Conservation (phyloP, 768 basidiomycete species). For the Boletus sensibilis region DNA sequence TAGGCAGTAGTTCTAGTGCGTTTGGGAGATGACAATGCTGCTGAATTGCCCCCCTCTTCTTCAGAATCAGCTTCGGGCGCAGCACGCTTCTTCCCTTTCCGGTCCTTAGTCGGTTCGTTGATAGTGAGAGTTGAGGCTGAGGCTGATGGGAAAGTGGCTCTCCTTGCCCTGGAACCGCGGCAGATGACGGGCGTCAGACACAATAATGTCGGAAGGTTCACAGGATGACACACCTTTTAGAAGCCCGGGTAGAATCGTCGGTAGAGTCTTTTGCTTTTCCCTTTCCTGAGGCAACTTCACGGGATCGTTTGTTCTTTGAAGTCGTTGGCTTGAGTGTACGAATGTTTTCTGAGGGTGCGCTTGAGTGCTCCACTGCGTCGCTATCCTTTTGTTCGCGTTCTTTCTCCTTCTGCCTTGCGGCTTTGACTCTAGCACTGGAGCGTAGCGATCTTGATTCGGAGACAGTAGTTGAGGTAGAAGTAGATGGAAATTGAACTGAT, state of each 20-base stretch:
- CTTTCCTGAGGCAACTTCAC: conserved; percentile 51
- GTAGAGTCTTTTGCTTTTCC: conserved; percentile 61
- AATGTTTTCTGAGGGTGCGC: conserved; percentile 41
- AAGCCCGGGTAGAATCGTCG: conserved; percentile 51
- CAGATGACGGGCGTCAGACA: conserved; percentile 31
- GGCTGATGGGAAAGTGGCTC: conserved; percentile 45
- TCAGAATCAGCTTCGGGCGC: conserved; percentile 67
- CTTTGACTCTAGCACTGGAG: conserved; percentile 74
- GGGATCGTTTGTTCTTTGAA: conserved; percentile 49
- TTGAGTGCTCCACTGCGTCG: conserved; percentile 44
- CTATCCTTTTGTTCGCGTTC: conserved; percentile 57
- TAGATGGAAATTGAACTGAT: conserved; percentile 35
- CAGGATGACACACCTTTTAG: conserved; percentile 59
- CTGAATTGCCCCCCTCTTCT: conserved; percentile 54
- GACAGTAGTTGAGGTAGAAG: conserved; percentile 35
- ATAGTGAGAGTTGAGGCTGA: conserved; percentile 54
- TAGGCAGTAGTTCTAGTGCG: conserved; percentile 62
- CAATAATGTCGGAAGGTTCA: conserved; percentile 27
- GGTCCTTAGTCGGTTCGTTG: conserved; percentile 73
- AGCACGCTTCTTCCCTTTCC: conserved; percentile 93
- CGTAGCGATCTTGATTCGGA: conserved; percentile 60
- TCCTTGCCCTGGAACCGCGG: conserved; percentile 53
- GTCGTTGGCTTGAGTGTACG: conserved; percentile 40
- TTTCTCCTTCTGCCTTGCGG: conserved; percentile 66
- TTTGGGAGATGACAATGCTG: conserved; percentile 53